These are phyloP conservation scores for Westerdykella ornata DNA, from an alignment of 2,329 filamentous ascomycete genomes.

Conservation along the genomic window DNA sequence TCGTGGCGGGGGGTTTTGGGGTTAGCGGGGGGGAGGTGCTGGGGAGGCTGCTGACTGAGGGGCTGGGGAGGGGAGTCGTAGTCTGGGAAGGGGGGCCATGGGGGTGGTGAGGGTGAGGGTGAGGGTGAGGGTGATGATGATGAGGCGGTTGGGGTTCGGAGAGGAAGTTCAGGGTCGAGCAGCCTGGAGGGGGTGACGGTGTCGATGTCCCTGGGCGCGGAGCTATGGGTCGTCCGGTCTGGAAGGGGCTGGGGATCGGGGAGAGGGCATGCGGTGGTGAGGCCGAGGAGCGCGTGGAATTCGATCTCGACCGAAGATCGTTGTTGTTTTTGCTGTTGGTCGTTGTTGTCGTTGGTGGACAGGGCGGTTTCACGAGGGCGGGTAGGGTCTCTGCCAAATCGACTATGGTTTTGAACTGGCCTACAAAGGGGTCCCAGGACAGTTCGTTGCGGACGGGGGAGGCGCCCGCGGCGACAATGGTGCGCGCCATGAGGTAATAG, in stretches of 20 bases:
- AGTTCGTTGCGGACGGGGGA: constrained; percentile 10
- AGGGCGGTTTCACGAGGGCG: constrained; percentile 7
- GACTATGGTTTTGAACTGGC: constrained; percentile 19
- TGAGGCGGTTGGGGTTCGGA: constrained; percentile 4
- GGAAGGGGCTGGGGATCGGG: constrained; percentile 4
- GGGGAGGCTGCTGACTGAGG: not conserved
- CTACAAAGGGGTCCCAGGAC: constrained; percentile 20
- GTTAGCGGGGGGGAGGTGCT: not conserved
- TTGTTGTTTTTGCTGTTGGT: too few relatives aligned
- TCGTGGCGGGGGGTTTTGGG: not conserved
- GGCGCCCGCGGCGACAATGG: constrained; percentile 14
- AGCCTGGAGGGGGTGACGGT: constrained; percentile 8
- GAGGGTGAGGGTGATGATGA: too few relatives aligned
- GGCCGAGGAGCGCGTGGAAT: constrained; percentile 7
- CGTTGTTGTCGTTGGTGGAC: not conserved
- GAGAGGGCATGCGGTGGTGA: constrained; percentile 9
- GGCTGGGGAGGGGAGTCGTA: not conserved
- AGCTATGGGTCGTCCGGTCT: constrained; percentile 11
- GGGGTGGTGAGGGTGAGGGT: not conserved
- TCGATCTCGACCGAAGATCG: not conserved
- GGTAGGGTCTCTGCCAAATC: constrained; percentile 24
- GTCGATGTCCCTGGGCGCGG: constrained; percentile 11
- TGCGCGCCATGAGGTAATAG: constrained; percentile 17
- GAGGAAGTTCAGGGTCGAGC: constrained; percentile 9
- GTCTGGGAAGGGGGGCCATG: not conserved